Base-by-base conservation (phyloP, 2,329 filamentous ascomycete genomes). In the Gnomoniopsis smithogilvyi region DNA sequence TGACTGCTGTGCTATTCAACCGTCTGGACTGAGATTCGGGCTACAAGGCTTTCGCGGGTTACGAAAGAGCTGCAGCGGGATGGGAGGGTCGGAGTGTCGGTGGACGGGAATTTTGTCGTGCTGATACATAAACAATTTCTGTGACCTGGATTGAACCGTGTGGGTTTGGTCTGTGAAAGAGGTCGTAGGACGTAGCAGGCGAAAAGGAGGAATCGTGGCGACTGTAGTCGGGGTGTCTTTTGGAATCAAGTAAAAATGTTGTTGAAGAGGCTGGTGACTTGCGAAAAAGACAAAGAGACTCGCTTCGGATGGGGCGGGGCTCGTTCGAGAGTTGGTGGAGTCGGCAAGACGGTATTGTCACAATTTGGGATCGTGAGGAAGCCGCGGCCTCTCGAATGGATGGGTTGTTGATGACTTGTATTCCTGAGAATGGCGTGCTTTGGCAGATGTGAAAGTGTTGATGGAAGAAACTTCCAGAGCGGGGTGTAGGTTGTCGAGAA, bases 61-160 rank as follows among this genome's bases (percentile, higher is more conserved):
- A 86, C 92, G 92, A 91, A 96, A 96, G 85, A 89, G 84, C 86
- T 93, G 92, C 90, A 96, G 91, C 90, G 92, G 91, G 83, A 91
- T 87, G 83, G 91, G 91, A 85, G 88, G 88, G 60, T 56, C 60
- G 81, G 89, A 87, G 88, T 94, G 89, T 91, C 88, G 91, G 87
- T 91, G 92, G 88, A 92, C 87, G 90, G 90, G 86, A 86, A 85
- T 85, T 73, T 83, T 76, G 87, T 90, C 89, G 91, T 91, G 89
- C 91, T 92, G 92, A 96, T 96, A 96, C 92, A 96, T 96, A 96
- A 90, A 96, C 92, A 89, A 80, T 80, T 62, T 75, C 72, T 73
- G 70, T 72, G 68, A 70, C 65, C 67, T 72, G 73, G 72, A 67
- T 67, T 63, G 59, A 64, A 62, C 62, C 60, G 65, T 63, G 65